These are phyloP conservation scores for Colletotrichum godetiae DNA, from an alignment of 2,329 filamentous ascomycete species.

Conservation along the genomic window DNA sequence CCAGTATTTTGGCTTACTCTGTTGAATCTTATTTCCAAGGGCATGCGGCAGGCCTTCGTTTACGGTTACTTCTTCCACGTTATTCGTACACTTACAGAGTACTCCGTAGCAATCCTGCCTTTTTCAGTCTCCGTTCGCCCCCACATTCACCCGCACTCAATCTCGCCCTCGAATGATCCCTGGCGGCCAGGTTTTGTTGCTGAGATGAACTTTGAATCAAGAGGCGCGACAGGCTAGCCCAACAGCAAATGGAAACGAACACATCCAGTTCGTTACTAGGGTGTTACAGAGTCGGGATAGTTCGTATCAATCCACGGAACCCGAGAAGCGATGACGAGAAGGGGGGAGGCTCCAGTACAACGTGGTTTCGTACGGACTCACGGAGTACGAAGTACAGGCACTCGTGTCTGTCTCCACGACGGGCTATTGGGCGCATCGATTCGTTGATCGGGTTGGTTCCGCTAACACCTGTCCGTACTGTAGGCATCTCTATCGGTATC, in stretches of 20 bases:
- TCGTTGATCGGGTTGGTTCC: not conserved
- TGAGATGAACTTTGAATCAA: constrained; percentile 30
- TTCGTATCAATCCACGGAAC: constrained; percentile 26
- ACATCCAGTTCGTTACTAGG: constrained; percentile 30
- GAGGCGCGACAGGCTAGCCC: constrained; percentile 24
- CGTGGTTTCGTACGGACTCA: not conserved
- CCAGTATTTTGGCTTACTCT: not conserved
- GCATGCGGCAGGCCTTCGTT: not conserved
- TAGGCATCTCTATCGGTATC: not conserved
- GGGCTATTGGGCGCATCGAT: not conserved
- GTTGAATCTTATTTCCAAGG: not conserved
- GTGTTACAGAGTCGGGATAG: constrained; percentile 31
- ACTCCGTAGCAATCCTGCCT: not conserved
- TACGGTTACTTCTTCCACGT: not conserved
- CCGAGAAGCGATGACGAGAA: constrained; percentile 13
- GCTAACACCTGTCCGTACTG: too few species aligned
- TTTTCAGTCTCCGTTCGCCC: not conserved
- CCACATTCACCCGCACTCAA: not conserved
- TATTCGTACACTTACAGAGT: too few species aligned
- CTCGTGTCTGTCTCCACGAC: too few species aligned
- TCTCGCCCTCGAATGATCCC: not conserved
- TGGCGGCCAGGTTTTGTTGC: constrained; percentile 13
- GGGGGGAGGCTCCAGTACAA: not conserved
- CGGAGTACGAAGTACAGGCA: too few species aligned
- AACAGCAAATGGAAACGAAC: constrained; percentile 30